Evolutionary conservation across 2,329 filamentous ascomycete genomes (phyloP).

Genomic region (Alternaria gansuensis): DNA sequence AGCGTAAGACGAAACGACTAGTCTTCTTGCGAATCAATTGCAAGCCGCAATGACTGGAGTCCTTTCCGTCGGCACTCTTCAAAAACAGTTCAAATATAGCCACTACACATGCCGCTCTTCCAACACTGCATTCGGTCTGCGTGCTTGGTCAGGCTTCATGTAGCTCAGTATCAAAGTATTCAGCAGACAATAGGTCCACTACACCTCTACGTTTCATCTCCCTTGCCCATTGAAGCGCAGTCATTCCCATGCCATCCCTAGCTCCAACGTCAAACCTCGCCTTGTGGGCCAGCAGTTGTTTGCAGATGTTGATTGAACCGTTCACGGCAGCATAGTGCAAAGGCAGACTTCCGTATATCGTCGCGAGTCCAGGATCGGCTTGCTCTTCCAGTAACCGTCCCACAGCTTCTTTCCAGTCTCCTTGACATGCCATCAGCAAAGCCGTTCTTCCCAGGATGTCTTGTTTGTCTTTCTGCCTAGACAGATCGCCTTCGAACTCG

Average conservation of each 20-base stretch:
- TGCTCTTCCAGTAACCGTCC: not conserved
- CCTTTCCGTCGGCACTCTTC: not conserved
- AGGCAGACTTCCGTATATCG: constrained; percentile 14
- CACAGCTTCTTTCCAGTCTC: not conserved
- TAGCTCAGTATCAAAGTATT: not conserved
- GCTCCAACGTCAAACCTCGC: not conserved
- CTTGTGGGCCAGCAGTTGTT: constrained; percentile 1
- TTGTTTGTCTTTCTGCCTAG: not conserved
- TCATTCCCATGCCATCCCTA: not conserved
- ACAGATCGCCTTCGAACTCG: not conserved
- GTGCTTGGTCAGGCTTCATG: not conserved
- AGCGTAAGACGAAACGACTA: not conserved
- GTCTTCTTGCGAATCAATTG: too few species aligned
- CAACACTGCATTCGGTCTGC: not conserved
- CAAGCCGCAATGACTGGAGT: too few species aligned
- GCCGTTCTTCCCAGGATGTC: constrained; percentile 19
- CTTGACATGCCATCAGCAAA: constrained; percentile 19
- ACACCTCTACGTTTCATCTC: not conserved
- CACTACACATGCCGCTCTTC: too few species aligned
- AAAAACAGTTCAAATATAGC: not conserved
- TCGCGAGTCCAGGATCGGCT: constrained; percentile 7
- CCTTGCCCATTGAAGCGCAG: not conserved
- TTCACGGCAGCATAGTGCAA: constrained; percentile 27
- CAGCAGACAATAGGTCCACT: not conserved
- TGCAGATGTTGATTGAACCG: not conserved